A percentile compares a stretch with the other conserved stretches of the same genome.
Conservation (phyloP, 352 stramenopile genomes). For the Hyaloperonospora arabidopsidis region DNA sequence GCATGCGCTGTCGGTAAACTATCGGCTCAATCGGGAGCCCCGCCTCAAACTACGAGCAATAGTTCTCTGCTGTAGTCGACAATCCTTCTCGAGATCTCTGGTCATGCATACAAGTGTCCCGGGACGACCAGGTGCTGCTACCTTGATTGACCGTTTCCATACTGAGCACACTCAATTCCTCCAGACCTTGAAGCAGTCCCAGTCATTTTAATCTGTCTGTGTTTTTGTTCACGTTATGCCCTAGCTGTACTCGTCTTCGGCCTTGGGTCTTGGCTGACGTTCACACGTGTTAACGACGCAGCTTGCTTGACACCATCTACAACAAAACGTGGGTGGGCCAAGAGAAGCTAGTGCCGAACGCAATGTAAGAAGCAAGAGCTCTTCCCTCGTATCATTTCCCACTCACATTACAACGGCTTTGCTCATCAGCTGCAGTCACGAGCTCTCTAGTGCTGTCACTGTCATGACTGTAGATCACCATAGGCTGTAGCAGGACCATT, state of each 20-base stretch:
- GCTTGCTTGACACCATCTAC: constrained; percentile 5
- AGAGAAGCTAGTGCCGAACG: neutral
- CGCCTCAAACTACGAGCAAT: neutral
- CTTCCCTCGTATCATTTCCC: constrained; percentile 18
- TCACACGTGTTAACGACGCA: neutral
- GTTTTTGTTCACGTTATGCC: constrained; percentile 9
- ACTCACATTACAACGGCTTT: constrained; percentile 25
- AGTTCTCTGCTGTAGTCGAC: too few species aligned
- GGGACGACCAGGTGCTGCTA: too few species aligned
- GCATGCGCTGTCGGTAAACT: constrained; percentile 34
- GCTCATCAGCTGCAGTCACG: constrained; percentile 19
- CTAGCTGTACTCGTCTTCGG: constrained; percentile 12
- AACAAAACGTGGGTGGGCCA: constrained; percentile 13
- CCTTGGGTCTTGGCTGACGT: neutral
- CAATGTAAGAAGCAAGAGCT: constrained; percentile 10
- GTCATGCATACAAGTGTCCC: too few species aligned
- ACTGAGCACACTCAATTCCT: too few species aligned
- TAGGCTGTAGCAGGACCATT: constrained; percentile 1
- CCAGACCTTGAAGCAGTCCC: too few species aligned
- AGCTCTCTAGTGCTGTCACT: constrained; percentile 10
- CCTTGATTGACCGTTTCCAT: too few species aligned
- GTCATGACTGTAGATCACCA: constrained; percentile 10
- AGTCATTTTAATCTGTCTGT: constrained; percentile 12
- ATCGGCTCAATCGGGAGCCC: constrained; percentile 9
- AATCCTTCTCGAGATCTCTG: too few species aligned